Conservation (phyloP, 1,139 yeast genomes). For the Pichia sp. region DNA sequence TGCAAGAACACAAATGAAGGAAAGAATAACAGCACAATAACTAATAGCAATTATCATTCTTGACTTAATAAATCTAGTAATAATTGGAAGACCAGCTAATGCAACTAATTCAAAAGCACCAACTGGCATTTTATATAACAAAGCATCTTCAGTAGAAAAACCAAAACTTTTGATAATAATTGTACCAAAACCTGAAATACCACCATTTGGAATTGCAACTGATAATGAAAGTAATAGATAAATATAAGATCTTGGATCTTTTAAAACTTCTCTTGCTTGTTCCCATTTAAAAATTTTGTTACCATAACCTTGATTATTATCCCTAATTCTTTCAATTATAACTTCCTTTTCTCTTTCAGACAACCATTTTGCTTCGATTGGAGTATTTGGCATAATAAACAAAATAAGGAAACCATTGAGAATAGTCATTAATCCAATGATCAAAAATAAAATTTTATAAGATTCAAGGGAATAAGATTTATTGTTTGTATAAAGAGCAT, state of each 20-base stretch:
- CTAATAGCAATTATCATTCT: slow-evolving; percentile 39
- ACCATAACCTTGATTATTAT: slow-evolving; percentile 40
- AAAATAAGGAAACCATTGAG: slow-evolving; percentile 37
- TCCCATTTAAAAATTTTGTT: slow-evolving; percentile 34
- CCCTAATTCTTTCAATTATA: slow-evolving; percentile 31
- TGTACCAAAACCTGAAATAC: slow-evolving; percentile 29
- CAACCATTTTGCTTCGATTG: slow-evolving; percentile 36
- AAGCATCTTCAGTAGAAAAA: slow-evolving; percentile 20
- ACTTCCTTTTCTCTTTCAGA: slow-evolving; percentile 30
- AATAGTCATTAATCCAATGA: slow-evolving; percentile 42
- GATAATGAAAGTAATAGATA: slow-evolving; percentile 28
- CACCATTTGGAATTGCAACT: slow-evolving; percentile 34
- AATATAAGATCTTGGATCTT: slow-evolving; percentile 36
- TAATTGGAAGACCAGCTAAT: slow-evolving; percentile 24
- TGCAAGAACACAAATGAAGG: slow-evolving; percentile 43
- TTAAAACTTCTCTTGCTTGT: slow-evolving; percentile 40
- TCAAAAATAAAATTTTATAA: slow-evolving; percentile 43
- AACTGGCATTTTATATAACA: slow-evolving; percentile 34
- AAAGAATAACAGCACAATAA: slow-evolving; percentile 33
- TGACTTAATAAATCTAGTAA: slow-evolving; percentile 31
- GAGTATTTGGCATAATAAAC: slow-evolving; percentile 36
- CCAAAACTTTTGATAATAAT: slow-evolving; percentile 21
- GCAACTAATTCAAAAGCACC: slow-evolving; percentile 34
- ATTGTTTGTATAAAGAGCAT: slow-evolving; percentile 34
- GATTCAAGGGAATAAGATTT: slow-evolving; percentile 33